Base-by-base conservation (phyloP, 192 early-diverging fungal genomes). In the Oehlia diaphana region DNA sequence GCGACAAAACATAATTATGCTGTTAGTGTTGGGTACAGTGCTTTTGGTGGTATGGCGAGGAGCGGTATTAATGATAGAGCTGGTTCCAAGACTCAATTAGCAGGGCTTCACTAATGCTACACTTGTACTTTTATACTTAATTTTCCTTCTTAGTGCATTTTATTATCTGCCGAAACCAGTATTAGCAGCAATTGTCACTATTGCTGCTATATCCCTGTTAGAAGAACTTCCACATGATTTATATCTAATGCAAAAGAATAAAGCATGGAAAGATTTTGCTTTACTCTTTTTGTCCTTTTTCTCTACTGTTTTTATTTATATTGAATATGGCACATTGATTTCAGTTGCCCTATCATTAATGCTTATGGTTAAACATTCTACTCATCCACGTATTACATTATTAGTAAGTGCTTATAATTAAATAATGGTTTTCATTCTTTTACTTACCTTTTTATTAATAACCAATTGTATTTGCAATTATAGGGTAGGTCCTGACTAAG, bases 11-110 rank as follows among this genome's bases (percentile, higher is more conserved):
- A 97, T 87, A 94, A 96, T 84, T 98, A 98, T 80, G 85, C 92
- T 9, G 93, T 98, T 61, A 95, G 94, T 16, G 83, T 85, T 99
- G 76, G 98, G 98, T 35, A 84, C 93, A n/a, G 88, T 2, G 94
- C 95, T 10, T 98, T 95, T 83, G 97, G 95, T 14, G 96, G 95
- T 35, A 88, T 99, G 58, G 93, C 96, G 3, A 90, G 98, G 70
- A 95, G 94, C 74, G 94, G 95, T 77, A 92, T 99, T 68, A 98
- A 97, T 80, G 96, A 98, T 82, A 89, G 91, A 42, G 95, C 96
- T 5, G 95, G 94, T n/a, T 95, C 96, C 6, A 90, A 85, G 26
- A 96, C 96, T 47, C 98, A 99, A 81, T 81, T 99, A 42, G 87
- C 96, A 2, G 95, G 95, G 6, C 86, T 99, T n/a, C 16, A 87